A percentile compares a stretch with the other conserved stretches of the same genome.
Conservation (phyloP, 805 yeast genomes). For the Spathaspora boniae region DNA sequence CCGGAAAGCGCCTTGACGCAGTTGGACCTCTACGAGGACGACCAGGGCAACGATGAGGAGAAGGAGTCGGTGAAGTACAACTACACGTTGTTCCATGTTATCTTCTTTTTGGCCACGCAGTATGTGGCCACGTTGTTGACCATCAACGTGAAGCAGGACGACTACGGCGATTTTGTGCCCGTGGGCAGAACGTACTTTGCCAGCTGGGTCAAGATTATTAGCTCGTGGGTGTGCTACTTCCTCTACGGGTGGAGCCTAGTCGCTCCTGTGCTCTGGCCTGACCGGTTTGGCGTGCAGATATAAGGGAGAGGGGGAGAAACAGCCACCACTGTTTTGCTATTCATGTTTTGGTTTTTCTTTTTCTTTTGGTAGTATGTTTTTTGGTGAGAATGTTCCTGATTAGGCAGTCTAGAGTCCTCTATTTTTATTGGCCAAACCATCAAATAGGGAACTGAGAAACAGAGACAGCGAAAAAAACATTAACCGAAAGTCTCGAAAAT, state of each 20-base stretch:
- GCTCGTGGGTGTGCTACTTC: slow-evolving; percentile 87
- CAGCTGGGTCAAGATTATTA: slow-evolving; percentile 88
- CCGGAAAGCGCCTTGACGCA: slow-evolving; percentile 90
- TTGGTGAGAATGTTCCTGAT: slow-evolving; percentile 12
- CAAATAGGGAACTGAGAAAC: neutral
- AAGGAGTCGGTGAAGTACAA: slow-evolving; percentile 68
- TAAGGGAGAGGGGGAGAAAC: slow-evolving; percentile 6
- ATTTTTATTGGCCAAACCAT: slow-evolving; percentile 12
- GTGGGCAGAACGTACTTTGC: slow-evolving; percentile 96
- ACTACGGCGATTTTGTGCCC: slow-evolving; percentile 86
- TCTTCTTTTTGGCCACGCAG: slow-evolving; percentile 93
- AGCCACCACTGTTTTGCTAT: neutral
- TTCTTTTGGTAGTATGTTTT: neutral
- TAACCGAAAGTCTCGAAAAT: slow-evolving; percentile 7
- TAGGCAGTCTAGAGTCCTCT: slow-evolving; percentile 20
- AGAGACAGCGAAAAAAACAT: slow-evolving; percentile 1
- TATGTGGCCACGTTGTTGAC: slow-evolving; percentile 93
- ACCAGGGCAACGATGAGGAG: slow-evolving; percentile 53
- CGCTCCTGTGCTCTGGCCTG: slow-evolving; percentile 91
- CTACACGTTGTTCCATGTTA: slow-evolving; percentile 82
- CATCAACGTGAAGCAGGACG: slow-evolving; percentile 82
- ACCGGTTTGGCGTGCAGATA: slow-evolving; percentile 57
- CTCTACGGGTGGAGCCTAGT: slow-evolving; percentile 87
- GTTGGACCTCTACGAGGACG: slow-evolving; percentile 53
- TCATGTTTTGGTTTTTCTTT: neutral